Conservation (phyloP, 2,329 filamentous ascomycete genomes). For the Zarea fungicola region DNA sequence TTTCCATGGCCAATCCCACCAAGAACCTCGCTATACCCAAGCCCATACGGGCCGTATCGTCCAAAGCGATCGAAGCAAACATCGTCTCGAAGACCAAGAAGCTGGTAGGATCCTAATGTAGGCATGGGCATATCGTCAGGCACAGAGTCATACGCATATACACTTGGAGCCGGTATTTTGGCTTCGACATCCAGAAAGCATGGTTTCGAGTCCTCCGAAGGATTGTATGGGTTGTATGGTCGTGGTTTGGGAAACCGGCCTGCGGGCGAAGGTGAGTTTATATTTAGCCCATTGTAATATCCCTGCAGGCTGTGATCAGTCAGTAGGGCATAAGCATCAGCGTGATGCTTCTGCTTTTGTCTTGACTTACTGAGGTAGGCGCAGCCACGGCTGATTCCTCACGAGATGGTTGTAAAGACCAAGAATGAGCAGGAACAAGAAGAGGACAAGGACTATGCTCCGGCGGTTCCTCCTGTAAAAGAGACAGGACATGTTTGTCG, state of each 20-base stretch:
- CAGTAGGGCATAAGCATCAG: background rate
- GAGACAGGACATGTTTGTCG: too few species aligned
- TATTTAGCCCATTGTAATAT: conserved; percentile 62
- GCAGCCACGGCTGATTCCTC: conserved; percentile 37
- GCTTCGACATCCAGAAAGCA: conserved; percentile 62
- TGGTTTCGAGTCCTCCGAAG: conserved; percentile 47
- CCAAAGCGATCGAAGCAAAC: conserved; percentile 87
- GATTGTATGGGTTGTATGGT: conserved; percentile 65
- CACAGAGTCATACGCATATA: conserved; percentile 65
- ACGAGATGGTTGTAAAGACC: too few species aligned
- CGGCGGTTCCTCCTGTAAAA: too few species aligned
- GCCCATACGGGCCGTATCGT: conserved; percentile 75
- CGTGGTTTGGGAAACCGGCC: conserved; percentile 37
- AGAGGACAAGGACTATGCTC: too few species aligned
- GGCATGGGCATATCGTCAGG: conserved; percentile 73
- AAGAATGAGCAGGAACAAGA: too few species aligned
- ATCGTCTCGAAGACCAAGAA: conserved; percentile 69
- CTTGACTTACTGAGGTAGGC: conserved; percentile 30
- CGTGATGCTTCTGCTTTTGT: background rate
- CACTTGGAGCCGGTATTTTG: conserved; percentile 52
- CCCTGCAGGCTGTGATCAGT: conserved; percentile 60
- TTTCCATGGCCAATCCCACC: conserved; percentile 69
- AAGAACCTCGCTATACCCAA: conserved; percentile 68
- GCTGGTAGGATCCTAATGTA: conserved; percentile 67
- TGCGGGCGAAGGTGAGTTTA: background rate